Conservation (phyloP, 306 rosid genomes). For the Vigna radiata region DNA sequence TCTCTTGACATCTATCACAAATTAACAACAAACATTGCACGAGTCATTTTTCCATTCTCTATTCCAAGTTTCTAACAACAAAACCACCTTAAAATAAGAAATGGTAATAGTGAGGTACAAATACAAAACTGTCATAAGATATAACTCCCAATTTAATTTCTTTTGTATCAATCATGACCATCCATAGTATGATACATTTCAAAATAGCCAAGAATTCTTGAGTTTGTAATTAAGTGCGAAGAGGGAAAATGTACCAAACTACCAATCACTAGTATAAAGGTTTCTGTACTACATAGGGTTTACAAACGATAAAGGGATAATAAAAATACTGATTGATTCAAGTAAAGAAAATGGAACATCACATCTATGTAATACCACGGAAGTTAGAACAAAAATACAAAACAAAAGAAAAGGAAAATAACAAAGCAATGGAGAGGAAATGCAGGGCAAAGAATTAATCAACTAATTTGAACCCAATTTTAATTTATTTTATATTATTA, state of each 20-base stretch:
- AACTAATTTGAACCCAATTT: neutral
- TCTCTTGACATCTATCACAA: neutral
- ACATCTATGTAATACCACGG: neutral
- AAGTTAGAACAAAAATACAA: neutral
- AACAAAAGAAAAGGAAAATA: neutral
- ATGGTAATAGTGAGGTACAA: neutral
- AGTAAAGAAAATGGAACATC: neutral
- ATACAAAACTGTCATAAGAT: neutral
- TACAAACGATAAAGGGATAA: neutral
- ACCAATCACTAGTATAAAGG: neutral
- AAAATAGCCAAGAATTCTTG: neutral
- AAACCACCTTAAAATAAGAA: constrained; percentile 33
- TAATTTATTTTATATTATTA: constrained; percentile 13
- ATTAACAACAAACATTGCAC: constrained; percentile 6
- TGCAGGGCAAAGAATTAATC: neutral
- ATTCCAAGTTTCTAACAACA: constrained; percentile 14
- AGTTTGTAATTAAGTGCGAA: neutral
- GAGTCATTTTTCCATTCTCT: constrained; percentile 9
- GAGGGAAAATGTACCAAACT: neutral
- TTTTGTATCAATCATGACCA: constrained; percentile 30
- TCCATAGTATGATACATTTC: constrained; percentile 16
- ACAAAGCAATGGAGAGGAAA: neutral
- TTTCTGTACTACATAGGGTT: neutral
- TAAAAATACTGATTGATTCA: neutral
- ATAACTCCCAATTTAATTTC: neutral